Base-by-base conservation (phyloP, 768 basidiomycete species). In the Phlebiopsis flavidoalba region DNA sequence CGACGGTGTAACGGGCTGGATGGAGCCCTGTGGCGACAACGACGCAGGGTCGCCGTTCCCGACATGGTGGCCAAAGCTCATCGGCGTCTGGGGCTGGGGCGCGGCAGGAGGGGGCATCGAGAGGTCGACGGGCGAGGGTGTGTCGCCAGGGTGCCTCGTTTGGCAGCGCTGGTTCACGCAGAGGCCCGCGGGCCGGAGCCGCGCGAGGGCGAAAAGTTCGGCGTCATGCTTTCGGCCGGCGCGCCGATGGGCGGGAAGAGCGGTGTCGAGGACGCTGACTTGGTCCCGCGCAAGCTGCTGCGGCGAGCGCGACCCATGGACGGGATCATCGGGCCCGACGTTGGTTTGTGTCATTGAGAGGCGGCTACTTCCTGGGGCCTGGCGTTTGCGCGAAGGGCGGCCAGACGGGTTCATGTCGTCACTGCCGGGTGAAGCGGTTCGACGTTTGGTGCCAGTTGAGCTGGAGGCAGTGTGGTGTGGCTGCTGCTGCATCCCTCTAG, bases 91-190 rank as follows among this genome's bases (percentile, higher is more conserved):
- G 40, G 61, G 37, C 37, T 65, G 59, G 4, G 83, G 83, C 7
- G 80, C 75, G 8, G 89, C 90, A 8, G 93, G 91, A 0, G 94
- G 93, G 1, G 92, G 92, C 93, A 95, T 94, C 10, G 85, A 80
- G 19, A 91, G 73, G 73, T 96, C 94, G 1, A 96, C 92, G 1
- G 94, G 93, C 5, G 90, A 92, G 0, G 94, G 93, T 0, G 89
- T 85, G 66, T 90, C 88, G 11, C 68, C 70, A 11, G 69, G 69
- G 15, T 31, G 67, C 48, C 8, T 71, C 69, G 15, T 37, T 35
- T 33, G 53, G 53, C 53, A 36, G 35, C 53, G 21, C 37, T 6
- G 31, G 11, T 12, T 36, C 53, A 5, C 60, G 15, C 35, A 35
- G 48, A 14, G 55, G 37, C 17, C 56, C 50, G 40, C 56, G 35